Evolutionary conservation across 179 eudicot genomes (phyloP), one percentile per base, ranked within the genome.

Genomic region (Silene vulgaris): DNA sequence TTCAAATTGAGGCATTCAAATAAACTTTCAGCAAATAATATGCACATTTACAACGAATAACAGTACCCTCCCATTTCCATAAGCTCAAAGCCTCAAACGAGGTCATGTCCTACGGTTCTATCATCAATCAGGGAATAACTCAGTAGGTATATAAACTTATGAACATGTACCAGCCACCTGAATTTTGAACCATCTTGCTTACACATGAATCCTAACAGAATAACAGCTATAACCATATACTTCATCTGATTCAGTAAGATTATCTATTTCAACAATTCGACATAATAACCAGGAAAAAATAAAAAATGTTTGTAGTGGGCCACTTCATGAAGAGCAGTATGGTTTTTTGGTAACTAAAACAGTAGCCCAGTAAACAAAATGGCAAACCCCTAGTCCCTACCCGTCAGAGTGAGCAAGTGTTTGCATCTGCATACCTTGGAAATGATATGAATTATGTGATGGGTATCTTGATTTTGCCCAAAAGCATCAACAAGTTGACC

Each of bases 401-500:
- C 48, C 1, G 13, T 45, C 52, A 45, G 52, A 45, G 52, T 8
- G 48, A 8, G 48, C 48, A 40, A 69, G 72, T 45, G 29, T 43
- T 37, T 69, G 71, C 16, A 69, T 40, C 28, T 69, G 9, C 50
- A 26, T 26, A 92, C 97, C 95, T 84, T 72, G 37, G 88, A 86
- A 14, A 89, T 87, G 0, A 16, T 79, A 26, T 78, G 73, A 60
- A 90, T 80, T 32, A 89, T 72, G 2, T 81, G 68, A 0, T 76
- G 60, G 57, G 74, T 82, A 32, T 75, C 65, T 67, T 86, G 87
- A 68, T 77, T 83, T 60, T 72, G 54, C 19, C 98, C 98, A 76
- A 89, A 91, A 71, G 96, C 80, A 77, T 93, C 76, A 76, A 86
- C 72, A 20, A 93, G 40, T 19, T 90, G 81, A 5, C 97, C 98